Base-by-base conservation (phyloP, 192 early-diverging fungal species). In the Coemansia sp. region DNA sequence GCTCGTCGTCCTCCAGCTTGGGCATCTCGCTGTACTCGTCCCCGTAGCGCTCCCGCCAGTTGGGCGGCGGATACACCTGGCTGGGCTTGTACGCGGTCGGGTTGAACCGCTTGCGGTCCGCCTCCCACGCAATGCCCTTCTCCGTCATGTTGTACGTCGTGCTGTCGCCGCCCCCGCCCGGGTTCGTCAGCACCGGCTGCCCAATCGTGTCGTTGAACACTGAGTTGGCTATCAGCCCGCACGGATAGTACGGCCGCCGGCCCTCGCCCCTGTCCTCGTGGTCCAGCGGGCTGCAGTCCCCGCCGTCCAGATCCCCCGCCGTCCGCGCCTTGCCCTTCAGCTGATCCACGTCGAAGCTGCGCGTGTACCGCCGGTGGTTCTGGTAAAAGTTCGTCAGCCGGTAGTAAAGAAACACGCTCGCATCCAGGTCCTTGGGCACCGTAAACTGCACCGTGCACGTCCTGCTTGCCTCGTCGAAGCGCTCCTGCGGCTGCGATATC, bases 331-430 rank as follows among this genome's bases (percentile, higher is more conserved):
- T 80, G 23, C 93, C 93, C 28, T 81, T 76, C 7, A 97, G 83
- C 64, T 99, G 96, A 49, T 86, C 83, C 26, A 83, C 68, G 64
- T 90, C 86, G 62, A 91, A 84, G 69, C 86, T 89, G 67, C 94
- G 93, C 18, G 97, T 90, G 62, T 99, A 99, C 49, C 88, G 85
- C 38, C 97, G 85, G 59, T 99, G 94, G 81, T 99, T 99, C 71
- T 99, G 97, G 71, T 96, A 99, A 74, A 99, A 99, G 72, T 96
- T 94, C 30, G 94, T 94, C 49, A 99, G 85, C 42, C 89, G 79
- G 62, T 97, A 97, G 75, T 98, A 99, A 46, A 99, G 56, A 60
- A 87, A 98, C 54, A 99, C 88, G 6, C 91, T 90, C 5, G 84
- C 53, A 42, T 80, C 81, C 68, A 98, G 63, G 31, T 72, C 62